Evolutionary conservation across 2,329 filamentous ascomycete genomes (phyloP), one percentile per base, ranked within the genome.

Genomic region (Aspergillus sp.): DNA sequence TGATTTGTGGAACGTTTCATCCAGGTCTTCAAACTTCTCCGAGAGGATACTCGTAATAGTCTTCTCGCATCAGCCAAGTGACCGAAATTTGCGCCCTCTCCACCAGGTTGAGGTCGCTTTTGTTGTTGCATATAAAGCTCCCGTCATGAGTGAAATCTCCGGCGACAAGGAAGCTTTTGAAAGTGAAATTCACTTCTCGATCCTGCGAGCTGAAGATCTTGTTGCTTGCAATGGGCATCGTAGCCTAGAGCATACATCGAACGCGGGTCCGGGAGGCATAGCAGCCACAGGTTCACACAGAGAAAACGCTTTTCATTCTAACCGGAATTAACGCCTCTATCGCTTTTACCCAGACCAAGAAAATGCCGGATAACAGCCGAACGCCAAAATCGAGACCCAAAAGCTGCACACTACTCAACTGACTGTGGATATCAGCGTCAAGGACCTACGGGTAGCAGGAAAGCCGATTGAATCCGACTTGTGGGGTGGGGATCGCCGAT

Each of bases 401-500:
- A 30, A 46, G 34, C 15, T 28, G 13, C 22, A 45, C 19, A 46
- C 22, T 23, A n/a, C 7, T 17, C 4, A 45, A 41, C 34, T n/a
- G 11, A 57, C 9, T 19, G 19, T 19, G 19, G 19, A 19, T 19
- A 19, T 19, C 19, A 19, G 19, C 19, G 19, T 19, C 19, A 19
- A 19, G 19, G 19, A 19, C 19, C 9, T 17, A 45, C 13, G 19
- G 22, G 28, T 57, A 57, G 19, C 30, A 54, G 17, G 19, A 55
- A 7, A 60, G 19, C 2, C 52, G n/a, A 43, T 60, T 60, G 22
- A 51, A 52, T 1, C 58, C 58, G 19, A 55, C 51, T 25, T 60
- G 58, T 8, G 59, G 59, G 4, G n/a, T 48, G 2, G 59, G 59
- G 43, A 56, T 52, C 11, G 41, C 31, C 19, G 59, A 61, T 23